phyloP scores from a whole-genome alignment of 768 basidiomycete genomes.

The Suillus decipiens region DNA sequence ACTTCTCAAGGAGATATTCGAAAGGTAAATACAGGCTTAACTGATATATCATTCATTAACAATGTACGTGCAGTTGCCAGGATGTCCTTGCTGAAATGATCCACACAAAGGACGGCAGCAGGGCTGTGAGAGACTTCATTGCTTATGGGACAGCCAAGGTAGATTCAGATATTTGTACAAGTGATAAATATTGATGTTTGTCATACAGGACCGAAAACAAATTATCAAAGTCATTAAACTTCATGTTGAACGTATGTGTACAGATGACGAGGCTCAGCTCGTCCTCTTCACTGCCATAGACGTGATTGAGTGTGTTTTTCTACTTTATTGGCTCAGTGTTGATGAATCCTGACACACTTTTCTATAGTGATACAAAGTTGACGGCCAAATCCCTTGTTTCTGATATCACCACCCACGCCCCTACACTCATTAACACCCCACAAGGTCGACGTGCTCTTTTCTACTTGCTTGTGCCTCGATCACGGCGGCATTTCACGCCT shows the following conservation, averaged over 20 bases:
- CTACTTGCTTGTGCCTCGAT: slow-evolving; percentile 82
- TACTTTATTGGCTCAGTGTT: background rate
- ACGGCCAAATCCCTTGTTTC: slow-evolving; percentile 76
- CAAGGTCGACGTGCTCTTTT: slow-evolving; percentile 84
- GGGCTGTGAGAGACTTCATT: slow-evolving; percentile 83
- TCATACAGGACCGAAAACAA: slow-evolving; percentile 78
- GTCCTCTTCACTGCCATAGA: slow-evolving; percentile 91
- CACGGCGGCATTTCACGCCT: slow-evolving; percentile 86
- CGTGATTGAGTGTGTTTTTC: slow-evolving; percentile 71
- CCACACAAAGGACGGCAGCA: slow-evolving; percentile 90
- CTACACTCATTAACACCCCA: slow-evolving; percentile 56
- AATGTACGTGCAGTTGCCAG: slow-evolving; percentile 55
- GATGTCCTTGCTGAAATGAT: slow-evolving; percentile 91
- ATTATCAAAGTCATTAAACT: slow-evolving; percentile 89
- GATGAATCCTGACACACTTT: slow-evolving; percentile 4
- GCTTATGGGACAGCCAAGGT: slow-evolving; percentile 85
- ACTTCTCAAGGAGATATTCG: slow-evolving; percentile 76
- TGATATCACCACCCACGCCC: slow-evolving; percentile 60
- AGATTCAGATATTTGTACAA: slow-evolving; percentile 3
- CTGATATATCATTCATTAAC: slow-evolving; percentile 10
- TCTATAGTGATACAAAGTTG: slow-evolving; percentile 83
- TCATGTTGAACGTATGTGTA: slow-evolving; percentile 85
- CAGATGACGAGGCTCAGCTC: slow-evolving; percentile 87
- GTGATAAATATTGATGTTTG: background rate
- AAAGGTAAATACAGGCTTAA: slow-evolving; percentile 50